Evolutionary conservation across 129 eudicot genomes (phyloP).

Genomic region (Artemisia annua): DNA sequence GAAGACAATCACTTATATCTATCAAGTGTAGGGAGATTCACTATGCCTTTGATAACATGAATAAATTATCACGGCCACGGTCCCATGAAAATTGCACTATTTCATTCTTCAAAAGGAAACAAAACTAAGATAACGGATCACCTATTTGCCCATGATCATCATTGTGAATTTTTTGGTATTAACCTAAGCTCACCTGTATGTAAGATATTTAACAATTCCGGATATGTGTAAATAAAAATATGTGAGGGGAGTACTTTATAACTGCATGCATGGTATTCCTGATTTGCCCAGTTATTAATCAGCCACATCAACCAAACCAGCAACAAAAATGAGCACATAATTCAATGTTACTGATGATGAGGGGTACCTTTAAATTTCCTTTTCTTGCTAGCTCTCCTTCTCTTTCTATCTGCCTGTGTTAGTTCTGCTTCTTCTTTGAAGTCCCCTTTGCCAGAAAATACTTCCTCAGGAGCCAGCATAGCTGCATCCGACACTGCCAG

Average conservation of each 20-base stretch:
- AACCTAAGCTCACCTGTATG: too few species aligned
- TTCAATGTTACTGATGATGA: neutral
- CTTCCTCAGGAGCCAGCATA: slow-evolving; percentile 99
- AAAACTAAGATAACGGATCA: too few species aligned
- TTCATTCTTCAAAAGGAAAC: too few species aligned
- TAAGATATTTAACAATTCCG: too few species aligned
- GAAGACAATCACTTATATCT: too few species aligned
- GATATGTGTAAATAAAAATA: neutral
- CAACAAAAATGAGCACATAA: neutral
- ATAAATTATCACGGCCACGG: too few species aligned
- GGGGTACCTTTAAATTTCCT: slow-evolving; percentile 75
- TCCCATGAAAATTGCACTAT: too few species aligned
- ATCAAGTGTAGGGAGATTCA: too few species aligned
- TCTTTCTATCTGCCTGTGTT: slow-evolving; percentile 86
- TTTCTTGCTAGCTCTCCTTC: slow-evolving; percentile 88
- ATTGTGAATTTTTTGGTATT: too few species aligned
- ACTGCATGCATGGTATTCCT: neutral
- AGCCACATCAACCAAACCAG: neutral
- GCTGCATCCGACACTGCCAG: slow-evolving; percentile 93
- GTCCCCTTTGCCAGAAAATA: slow-evolving; percentile 86
- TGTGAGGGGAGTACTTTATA: neutral
- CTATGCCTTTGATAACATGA: too few species aligned
- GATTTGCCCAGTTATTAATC: neutral
- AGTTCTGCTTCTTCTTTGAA: slow-evolving; percentile 89
- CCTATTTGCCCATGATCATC: too few species aligned